These are phyloP conservation scores for Venustampulla echinocandica DNA, from an alignment of 495 filamentous ascomycete species.

Conservation along the genomic window DNA sequence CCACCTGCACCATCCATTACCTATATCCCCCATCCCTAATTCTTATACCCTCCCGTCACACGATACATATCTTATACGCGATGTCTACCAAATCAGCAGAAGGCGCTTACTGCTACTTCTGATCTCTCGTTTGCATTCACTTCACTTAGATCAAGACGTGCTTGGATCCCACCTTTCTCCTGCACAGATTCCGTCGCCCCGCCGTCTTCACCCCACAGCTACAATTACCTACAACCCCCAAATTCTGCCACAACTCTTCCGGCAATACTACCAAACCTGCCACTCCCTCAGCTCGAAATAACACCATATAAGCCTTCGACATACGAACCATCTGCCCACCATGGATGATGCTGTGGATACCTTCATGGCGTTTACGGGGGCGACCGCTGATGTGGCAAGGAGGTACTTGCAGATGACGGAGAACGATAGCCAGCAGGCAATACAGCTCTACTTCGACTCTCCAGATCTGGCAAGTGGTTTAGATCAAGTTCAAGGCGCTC, in stretches of 20 bases:
- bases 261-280: too few species aligned
- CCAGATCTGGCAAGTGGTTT: conserved; percentile 48
- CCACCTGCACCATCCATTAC: not conserved
- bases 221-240: too few species aligned
- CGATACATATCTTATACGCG: too few species aligned
- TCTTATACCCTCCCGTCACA: too few species aligned
- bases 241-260: conserved; percentile 3
- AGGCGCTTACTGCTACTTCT: conserved; percentile 3
- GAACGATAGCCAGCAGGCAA: conserved; percentile 71
- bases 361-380: conserved; percentile 63
- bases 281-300: too few species aligned
- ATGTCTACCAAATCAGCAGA: not conserved
- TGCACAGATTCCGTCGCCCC: not conserved
- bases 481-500: conserved; percentile 34
- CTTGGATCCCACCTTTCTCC: not conserved
- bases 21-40: not conserved
- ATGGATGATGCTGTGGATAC: conserved; percentile 59
- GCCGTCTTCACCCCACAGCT: not conserved
- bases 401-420: conserved; percentile 79
- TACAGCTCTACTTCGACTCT: conserved; percentile 85
- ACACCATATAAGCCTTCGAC: too few species aligned
- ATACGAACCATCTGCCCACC: conserved; percentile 21
- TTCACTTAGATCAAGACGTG: not conserved
- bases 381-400: conserved; percentile 50
- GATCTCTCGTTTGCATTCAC: not conserved